These are phyloP conservation scores for Paracorniculantispora psalliotae DNA, from an alignment of 2,329 filamentous ascomycete species.

Conservation along the genomic window DNA sequence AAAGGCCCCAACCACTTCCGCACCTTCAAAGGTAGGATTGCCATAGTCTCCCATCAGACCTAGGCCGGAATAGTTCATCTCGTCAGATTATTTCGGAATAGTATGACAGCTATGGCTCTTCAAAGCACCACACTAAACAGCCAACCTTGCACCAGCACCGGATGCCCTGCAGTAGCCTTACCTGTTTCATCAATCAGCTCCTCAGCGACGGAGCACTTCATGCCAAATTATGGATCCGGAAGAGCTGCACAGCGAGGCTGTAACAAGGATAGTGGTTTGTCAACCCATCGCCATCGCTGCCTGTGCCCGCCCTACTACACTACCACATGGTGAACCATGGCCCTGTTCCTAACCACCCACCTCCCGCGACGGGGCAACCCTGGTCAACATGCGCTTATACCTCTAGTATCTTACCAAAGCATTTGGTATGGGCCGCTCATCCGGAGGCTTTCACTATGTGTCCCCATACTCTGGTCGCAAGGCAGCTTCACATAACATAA, in stretches of 20 bases:
- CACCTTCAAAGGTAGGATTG: not conserved
- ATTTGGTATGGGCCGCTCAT: constrained; percentile 14
- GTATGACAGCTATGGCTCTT: not conserved
- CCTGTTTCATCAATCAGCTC: constrained; percentile 8
- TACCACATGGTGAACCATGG: constrained; percentile 8
- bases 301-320: not conserved
- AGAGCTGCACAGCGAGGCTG: constrained; percentile 8
- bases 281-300: constrained; percentile 9
- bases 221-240: not conserved
- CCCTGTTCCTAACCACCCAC: not conserved
- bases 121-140: not conserved
- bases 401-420: constrained; percentile 13
- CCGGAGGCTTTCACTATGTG: constrained; percentile 1
- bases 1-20: not conserved
- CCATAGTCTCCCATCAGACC: constrained; percentile 11
- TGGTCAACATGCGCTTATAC: constrained; percentile 13
- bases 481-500: constrained; percentile 11
- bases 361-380: constrained; percentile 1
- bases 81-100: constrained; percentile 12
- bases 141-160: not conserved
- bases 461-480: not conserved
- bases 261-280: constrained; percentile 6
- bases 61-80: constrained; percentile 7
- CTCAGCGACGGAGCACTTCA: not conserved
- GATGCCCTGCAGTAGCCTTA: constrained; percentile 1